Conservation (phyloP, 345 rosid genomes). For the Populus pruinosa region DNA sequence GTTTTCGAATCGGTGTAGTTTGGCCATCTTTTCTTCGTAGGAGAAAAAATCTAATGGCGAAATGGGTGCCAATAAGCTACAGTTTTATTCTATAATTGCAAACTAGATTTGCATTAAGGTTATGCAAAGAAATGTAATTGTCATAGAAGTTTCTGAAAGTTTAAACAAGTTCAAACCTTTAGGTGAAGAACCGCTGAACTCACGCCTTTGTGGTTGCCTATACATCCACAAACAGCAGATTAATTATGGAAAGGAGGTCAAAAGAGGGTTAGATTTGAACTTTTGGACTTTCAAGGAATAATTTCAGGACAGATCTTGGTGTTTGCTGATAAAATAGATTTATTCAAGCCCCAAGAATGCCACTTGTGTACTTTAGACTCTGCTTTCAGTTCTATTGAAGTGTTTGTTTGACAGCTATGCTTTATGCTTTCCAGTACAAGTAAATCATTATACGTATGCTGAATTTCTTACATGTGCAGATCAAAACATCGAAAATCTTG, state of each 20-base stretch:
- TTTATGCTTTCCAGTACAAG: not conserved
- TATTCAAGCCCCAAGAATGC: not conserved
- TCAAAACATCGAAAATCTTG: constrained; percentile 65
- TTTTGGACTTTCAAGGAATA: not conserved
- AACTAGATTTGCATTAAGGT: not conserved
- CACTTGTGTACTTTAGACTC: not conserved
- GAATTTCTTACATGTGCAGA: constrained; percentile 46
- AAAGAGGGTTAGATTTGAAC: not conserved
- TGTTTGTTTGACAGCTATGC: not conserved
- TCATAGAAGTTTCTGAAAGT: not conserved
- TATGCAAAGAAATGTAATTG: not conserved
- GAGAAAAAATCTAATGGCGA: not conserved
- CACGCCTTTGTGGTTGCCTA: not conserved
- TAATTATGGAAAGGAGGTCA: not conserved
- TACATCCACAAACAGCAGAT: not conserved
- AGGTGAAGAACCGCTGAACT: not conserved
- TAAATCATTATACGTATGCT: not conserved
- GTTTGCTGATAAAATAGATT: not conserved
- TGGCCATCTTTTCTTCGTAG: not conserved
- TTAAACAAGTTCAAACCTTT: not conserved
- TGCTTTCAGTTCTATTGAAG: not conserved
- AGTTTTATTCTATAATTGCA: not conserved
- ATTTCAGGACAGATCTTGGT: not conserved
- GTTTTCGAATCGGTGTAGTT: too few relatives aligned
- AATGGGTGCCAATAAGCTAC: not conserved